Percentiles rank a stretch among this genome's conserved stretches.
Evolutionary conservation across 2,329 filamentous ascomycete species (phyloP).

Genomic region (Calonectria leucothoes): DNA sequence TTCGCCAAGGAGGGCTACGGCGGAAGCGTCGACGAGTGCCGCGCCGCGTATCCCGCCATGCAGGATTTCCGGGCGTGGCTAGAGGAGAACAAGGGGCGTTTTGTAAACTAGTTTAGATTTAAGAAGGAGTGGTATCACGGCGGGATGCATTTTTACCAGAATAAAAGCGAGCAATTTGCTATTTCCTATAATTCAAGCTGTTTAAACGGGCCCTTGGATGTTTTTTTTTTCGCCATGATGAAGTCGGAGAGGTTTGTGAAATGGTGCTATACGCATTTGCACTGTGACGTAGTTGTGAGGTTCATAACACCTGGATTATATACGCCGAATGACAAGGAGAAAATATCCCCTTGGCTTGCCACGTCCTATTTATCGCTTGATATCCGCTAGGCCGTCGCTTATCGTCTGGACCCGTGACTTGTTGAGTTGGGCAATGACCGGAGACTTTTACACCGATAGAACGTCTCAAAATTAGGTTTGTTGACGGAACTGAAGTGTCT

Average conservation of each 20-base stretch:
- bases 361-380: neutral
- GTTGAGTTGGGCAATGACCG: neutral
- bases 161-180: neutral
- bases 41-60: slow-evolving; percentile 10
- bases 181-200: neutral
- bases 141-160: neutral
- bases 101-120: neutral
- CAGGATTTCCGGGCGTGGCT: slow-evolving; percentile 26
- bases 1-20: slow-evolving; percentile 33
- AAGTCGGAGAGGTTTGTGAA: neutral
- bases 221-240: neutral
- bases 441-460: neutral
- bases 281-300: too few relatives aligned
- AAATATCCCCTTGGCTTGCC: too few relatives aligned
- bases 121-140: neutral
- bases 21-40: slow-evolving; percentile 22
- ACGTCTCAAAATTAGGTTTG: too few relatives aligned
- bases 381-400: neutral
- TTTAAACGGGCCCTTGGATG: neutral
- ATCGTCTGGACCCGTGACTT: neutral
- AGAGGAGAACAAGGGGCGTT: slow-evolving; percentile 1
- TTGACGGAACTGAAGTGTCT: too few relatives aligned
- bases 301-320: too few relatives aligned
- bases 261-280: too few relatives aligned
- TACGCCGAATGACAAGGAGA: too few relatives aligned